Conservation (phyloP, 139 green algal genomes). For the Auxenochlorella protothecoides region DNA sequence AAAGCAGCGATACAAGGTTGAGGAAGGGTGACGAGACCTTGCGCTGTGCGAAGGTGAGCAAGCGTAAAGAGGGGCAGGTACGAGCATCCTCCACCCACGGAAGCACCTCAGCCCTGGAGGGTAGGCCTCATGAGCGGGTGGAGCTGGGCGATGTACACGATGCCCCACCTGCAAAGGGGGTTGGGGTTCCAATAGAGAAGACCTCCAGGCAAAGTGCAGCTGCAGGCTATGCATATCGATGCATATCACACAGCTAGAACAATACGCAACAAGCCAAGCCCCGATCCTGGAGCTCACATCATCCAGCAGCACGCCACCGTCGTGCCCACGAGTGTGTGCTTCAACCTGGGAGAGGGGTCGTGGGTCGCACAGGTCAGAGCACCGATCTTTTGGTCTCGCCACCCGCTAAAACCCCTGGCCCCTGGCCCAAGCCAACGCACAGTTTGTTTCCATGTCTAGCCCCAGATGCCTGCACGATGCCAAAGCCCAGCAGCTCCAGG, state of each 20-base stretch:
- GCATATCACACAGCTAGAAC: neutral
- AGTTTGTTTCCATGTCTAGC: neutral
- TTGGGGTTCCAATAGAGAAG: neutral
- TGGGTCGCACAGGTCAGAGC: too few species aligned
- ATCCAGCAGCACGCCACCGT: slow-evolving; percentile 48
- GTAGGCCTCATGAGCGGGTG: slow-evolving; percentile 57
- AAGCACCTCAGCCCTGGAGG: slow-evolving; percentile 19
- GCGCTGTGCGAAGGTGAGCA: too few species aligned
- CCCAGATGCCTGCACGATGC: slow-evolving; percentile 6
- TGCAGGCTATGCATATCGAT: neutral
- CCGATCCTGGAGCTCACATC: slow-evolving; percentile 23
- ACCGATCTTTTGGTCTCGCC: too few species aligned
- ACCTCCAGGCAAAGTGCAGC: neutral
- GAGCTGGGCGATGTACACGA: slow-evolving; percentile 69
- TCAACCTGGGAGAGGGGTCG: slow-evolving; percentile 24
- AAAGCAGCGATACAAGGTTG: too few species aligned
- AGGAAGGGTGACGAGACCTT: too few species aligned
- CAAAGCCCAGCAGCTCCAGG: slow-evolving; percentile 19
- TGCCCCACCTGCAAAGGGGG: slow-evolving; percentile 42
- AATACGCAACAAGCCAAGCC: neutral
- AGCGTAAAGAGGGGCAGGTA: too few species aligned
- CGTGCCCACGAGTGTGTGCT: slow-evolving; percentile 29
- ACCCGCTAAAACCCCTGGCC: neutral
- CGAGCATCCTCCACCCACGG: too few species aligned
- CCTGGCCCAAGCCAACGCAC: neutral